phyloP scores from a whole-genome alignment of 1,139 yeast species.

The Pichia sp. region DNA sequence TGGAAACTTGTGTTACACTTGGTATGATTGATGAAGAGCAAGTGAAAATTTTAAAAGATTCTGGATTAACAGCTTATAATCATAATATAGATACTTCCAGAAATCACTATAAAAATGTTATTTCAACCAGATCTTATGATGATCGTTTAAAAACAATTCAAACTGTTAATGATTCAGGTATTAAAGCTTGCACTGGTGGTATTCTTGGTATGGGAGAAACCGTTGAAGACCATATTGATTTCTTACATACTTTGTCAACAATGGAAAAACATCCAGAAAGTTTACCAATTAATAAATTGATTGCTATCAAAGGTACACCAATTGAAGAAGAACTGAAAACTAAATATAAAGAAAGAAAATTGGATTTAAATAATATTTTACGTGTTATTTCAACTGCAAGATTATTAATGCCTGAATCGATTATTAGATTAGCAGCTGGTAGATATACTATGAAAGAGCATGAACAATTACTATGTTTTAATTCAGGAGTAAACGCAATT shows the following conservation, averaged over 20 bases:
- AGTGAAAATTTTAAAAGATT: slow-evolving; percentile 50
- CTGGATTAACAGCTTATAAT: slow-evolving; percentile 76
- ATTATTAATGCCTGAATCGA: slow-evolving; percentile 63
- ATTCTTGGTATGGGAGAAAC: slow-evolving; percentile 76
- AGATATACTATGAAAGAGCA: slow-evolving; percentile 74
- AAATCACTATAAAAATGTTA: slow-evolving; percentile 67
- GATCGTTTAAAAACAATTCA: slow-evolving; percentile 62
- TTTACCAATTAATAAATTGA: slow-evolving; percentile 70
- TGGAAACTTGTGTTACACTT: slow-evolving; percentile 76
- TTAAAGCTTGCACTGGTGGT: slow-evolving; percentile 74
- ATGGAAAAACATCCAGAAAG: slow-evolving; percentile 72
- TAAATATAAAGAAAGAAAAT: slow-evolving; percentile 36
- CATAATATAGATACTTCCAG: slow-evolving; percentile 78
- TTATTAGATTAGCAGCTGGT: slow-evolving; percentile 74
- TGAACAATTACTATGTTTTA: slow-evolving; percentile 68
- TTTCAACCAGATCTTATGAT: slow-evolving; percentile 63
- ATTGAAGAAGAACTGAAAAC: slow-evolving; percentile 49
- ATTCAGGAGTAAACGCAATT: slow-evolving; percentile 76
- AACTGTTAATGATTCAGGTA: slow-evolving; percentile 59
- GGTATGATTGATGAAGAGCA: slow-evolving; percentile 70
- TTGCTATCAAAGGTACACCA: slow-evolving; percentile 77
- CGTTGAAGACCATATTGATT: slow-evolving; percentile 62
- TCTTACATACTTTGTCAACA: slow-evolving; percentile 59
- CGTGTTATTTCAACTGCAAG: slow-evolving; percentile 74
- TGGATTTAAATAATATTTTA: slow-evolving; percentile 55